These are phyloP conservation scores for Urochloa ruziziensis DNA, from an alignment of 176 grass and related monocot genomes.

Conservation along the genomic window DNA sequence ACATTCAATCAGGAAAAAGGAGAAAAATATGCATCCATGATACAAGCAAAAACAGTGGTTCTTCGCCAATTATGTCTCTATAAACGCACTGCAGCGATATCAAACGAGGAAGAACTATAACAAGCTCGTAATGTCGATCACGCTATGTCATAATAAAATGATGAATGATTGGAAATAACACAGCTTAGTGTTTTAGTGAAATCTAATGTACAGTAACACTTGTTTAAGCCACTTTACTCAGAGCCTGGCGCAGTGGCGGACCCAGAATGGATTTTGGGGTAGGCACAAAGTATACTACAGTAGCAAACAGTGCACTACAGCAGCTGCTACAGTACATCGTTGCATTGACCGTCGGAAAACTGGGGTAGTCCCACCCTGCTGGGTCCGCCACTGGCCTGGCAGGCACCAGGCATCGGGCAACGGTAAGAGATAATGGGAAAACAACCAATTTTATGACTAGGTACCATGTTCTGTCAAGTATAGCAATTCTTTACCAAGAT, in stretches of 20 bases:
- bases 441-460: background rate
- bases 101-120: slow-evolving; percentile 10
- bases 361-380: too few species aligned
- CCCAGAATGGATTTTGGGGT: too few species aligned
- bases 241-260: too few species aligned
- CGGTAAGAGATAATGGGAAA: background rate
- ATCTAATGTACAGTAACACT: background rate
- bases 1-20: background rate
- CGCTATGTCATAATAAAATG: background rate
- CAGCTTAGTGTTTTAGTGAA: background rate
- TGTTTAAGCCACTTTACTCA: background rate
- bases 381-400: too few species aligned
- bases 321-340: too few species aligned
- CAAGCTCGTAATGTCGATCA: background rate
- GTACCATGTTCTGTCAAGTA: background rate
- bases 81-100: background rate
- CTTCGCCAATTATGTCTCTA: background rate
- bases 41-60: background rate
- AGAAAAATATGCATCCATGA: slow-evolving; percentile 13
- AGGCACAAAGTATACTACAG: too few species aligned
- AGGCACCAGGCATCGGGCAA: background rate
- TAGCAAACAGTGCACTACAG: too few species aligned
- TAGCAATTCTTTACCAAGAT: slow-evolving; percentile 23
- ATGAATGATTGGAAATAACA: background rate
- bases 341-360: too few species aligned